These are phyloP conservation scores for Laetiporus sulphureus DNA, from an alignment of 1,284 basidiomycete genomes.

Conservation along the genomic window DNA sequence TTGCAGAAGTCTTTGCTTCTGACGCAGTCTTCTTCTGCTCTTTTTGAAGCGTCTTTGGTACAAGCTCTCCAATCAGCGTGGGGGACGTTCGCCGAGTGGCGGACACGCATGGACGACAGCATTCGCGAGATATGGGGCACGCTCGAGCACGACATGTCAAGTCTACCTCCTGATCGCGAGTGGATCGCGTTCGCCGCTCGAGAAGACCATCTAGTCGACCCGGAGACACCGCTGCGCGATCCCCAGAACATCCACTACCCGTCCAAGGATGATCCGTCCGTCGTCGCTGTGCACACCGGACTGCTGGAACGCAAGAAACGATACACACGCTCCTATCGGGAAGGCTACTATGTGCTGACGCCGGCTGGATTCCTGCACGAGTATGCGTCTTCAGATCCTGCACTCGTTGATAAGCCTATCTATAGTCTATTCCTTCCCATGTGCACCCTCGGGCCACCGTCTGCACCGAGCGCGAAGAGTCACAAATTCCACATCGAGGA, in stretches of 20 bases:
- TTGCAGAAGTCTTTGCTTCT: constrained; percentile 99
- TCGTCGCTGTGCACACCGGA: constrained; percentile 86
- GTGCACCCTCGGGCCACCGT: constrained; percentile 96
- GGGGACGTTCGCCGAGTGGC: constrained; percentile 98
- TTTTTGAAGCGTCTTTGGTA: constrained; percentile 97
- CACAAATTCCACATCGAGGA: constrained; percentile 99
- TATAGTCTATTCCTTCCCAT: constrained; percentile 92
- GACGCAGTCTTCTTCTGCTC: constrained; percentile 96
- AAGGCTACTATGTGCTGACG: constrained; percentile 90
- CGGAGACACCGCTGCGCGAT: constrained; percentile 88
- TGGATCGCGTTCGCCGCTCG: constrained; percentile 97
- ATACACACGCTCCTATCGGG: constrained; percentile 87
- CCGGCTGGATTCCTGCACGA: constrained; percentile 96
- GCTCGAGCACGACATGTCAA: constrained; percentile 76
- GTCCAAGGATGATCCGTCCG: constrained; percentile 88
- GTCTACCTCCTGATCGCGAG: constrained; percentile 87
- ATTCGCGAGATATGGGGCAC: constrained; percentile 79
- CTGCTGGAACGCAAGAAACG: constrained; percentile 96
- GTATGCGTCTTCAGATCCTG: constrained; percentile 78
- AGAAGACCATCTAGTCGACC: constrained; percentile 93
- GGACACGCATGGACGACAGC: constrained; percentile 75
- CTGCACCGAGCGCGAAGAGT: constrained; percentile 58
- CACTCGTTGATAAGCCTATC: constrained; percentile 58
- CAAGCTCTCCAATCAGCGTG: constrained; percentile 94
- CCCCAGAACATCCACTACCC: constrained; percentile 84